phyloP scores from a whole-genome alignment of 2,329 filamentous ascomycete species.

The Paecilomyces formosus region DNA sequence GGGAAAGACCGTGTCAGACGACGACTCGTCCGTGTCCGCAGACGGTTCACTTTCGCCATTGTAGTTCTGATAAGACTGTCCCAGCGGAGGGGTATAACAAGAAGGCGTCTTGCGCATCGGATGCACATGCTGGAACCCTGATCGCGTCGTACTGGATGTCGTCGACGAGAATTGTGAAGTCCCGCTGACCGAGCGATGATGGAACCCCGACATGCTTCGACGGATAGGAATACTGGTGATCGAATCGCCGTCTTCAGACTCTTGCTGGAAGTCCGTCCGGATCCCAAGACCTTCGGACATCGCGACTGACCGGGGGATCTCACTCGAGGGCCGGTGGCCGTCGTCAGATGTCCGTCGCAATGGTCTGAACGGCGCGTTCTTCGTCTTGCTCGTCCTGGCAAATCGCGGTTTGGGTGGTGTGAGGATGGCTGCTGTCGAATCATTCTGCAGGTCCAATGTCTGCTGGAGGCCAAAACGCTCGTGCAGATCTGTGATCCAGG shows the following conservation, averaged over 20 bases:
- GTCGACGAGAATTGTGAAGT: constrained; percentile 46
- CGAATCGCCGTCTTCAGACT: constrained; percentile 31
- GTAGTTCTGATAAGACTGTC: constrained; percentile 44
- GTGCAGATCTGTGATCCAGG: not conserved
- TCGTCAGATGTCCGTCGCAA: constrained; percentile 46
- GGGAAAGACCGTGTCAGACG: constrained; percentile 37
- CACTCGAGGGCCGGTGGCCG: constrained; percentile 43
- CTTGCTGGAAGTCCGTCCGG: constrained; percentile 27
- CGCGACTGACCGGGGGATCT: constrained; percentile 47
- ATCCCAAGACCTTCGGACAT: constrained; percentile 54
- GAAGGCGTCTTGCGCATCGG: constrained; percentile 50
- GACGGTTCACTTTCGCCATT: constrained; percentile 38
- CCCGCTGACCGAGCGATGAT: constrained; percentile 48
- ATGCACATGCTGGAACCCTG: constrained; percentile 46
- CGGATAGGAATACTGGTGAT: constrained; percentile 24
- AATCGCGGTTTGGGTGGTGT: not conserved
- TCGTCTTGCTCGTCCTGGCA: constrained; percentile 12
- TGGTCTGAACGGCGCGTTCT: constrained; percentile 45
- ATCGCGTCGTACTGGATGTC: constrained; percentile 40
- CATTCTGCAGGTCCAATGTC: not conserved
- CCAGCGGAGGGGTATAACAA: constrained; percentile 46
- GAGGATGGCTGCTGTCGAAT: not conserved
- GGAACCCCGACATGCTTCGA: constrained; percentile 35
- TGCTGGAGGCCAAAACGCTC: not conserved
- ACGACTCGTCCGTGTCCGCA: constrained; percentile 37